phyloP scores from a whole-genome alignment of 106 monocot genomes.

The Apostasia ramifera region DNA sequence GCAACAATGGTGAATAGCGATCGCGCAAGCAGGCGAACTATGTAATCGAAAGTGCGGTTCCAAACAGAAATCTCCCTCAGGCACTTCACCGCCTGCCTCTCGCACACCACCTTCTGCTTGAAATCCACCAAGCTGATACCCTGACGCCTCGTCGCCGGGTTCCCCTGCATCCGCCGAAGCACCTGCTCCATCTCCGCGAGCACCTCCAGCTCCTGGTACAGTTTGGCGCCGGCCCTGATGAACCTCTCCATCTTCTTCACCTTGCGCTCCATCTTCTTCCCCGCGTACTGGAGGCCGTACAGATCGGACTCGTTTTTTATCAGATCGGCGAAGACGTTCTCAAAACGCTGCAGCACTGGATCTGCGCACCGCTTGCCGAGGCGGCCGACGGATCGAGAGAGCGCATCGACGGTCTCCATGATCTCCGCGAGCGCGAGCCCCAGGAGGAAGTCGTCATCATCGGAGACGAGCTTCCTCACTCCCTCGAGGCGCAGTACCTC shows the following conservation, averaged over 20 bases:
- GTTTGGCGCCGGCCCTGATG: slow-evolving; percentile 25
- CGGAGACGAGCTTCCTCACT: slow-evolving; percentile 58
- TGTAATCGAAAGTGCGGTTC: slow-evolving; percentile 39
- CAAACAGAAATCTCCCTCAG: slow-evolving; percentile 59
- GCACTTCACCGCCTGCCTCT: slow-evolving; percentile 44
- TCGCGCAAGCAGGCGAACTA: slow-evolving; percentile 31
- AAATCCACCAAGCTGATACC: slow-evolving; percentile 16
- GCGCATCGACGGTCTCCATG: slow-evolving; percentile 36
- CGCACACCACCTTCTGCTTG: slow-evolving; percentile 46
- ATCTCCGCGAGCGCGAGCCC: slow-evolving; percentile 59
- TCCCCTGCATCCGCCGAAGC: slow-evolving; percentile 26
- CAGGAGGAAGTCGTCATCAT: slow-evolving; percentile 64
- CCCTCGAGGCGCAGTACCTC: slow-evolving; percentile 44
- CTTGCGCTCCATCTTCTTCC: slow-evolving; percentile 63
- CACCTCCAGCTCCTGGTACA: slow-evolving; percentile 54
- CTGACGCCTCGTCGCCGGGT: not conserved
- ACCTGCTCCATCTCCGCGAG: slow-evolving; percentile 46
- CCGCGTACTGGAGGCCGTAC: slow-evolving; percentile 30
- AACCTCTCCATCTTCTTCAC: slow-evolving; percentile 54
- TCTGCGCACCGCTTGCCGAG: slow-evolving; percentile 32
- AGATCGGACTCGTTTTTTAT: slow-evolving; percentile 17
- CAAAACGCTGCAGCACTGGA: slow-evolving; percentile 28
- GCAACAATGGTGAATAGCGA: slow-evolving; percentile 45
- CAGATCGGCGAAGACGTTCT: slow-evolving; percentile 9
- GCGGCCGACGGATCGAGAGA: slow-evolving; percentile 15